Base-by-base conservation (phyloP, 2,329 filamentous ascomycete genomes). In the Epichloe coenophiala region DNA sequence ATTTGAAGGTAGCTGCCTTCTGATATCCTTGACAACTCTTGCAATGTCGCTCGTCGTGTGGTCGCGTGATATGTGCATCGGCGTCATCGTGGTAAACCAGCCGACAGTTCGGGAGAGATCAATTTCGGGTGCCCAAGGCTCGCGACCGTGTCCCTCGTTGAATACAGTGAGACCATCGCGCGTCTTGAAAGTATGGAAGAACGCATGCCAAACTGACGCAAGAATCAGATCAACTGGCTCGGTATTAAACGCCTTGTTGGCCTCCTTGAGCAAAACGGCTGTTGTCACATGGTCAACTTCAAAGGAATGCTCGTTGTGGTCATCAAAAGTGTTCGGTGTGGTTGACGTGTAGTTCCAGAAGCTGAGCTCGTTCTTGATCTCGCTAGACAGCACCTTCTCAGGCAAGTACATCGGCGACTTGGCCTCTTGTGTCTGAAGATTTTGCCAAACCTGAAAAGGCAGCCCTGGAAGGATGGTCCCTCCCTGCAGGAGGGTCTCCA, bases 371-470 rank as follows among this genome's bases (percentile, higher is more conserved):
- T 48, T 42, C 31, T 48, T 17, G 23, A 41, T 11, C 13, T 42
- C 8, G 21, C 37, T 38, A 17, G 27, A 33, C 11, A 51, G 39
- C n/a, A 43, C 44, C 7, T 27, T 41, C 17, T 48, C 27, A 5
- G 44, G 49, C 4, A n/a, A 19, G 17, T 42, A 43, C 5, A 15
- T 44, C 5, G 31, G 13, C 15, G 49, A 43, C 37, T 13, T 27
- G 4, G 35, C 45, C 21, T 50, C 42, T 38, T 50, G 15, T 6
- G n/a, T 15, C 36, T 50, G 48, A 21, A 50, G 42, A 5, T 23
- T 15, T 44, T 67, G 35, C 68, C 68, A 71, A 19, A 56, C 61
- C 37, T 65, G 64, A 53, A 71, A 71, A 1, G 61, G 48, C 52
- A 71, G 1, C 55, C 46, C 31, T 56, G 56, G 8, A 54, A 55